Evolutionary conservation across 129 eudicot genomes (phyloP), one percentile per base, ranked within the genome.

Genomic region (Rutidosis leptorrhynchoides): DNA sequence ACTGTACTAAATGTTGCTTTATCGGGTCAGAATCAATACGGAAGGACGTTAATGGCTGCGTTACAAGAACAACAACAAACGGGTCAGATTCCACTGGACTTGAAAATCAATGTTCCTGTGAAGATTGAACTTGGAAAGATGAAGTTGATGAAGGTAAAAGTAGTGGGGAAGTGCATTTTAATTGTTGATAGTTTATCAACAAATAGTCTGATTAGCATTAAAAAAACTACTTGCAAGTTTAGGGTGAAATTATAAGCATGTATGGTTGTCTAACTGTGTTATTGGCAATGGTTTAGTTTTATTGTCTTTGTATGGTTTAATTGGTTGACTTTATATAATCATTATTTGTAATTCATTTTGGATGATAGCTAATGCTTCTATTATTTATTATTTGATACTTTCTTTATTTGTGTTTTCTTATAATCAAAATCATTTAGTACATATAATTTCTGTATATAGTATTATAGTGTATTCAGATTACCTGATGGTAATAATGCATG

Each of bases 101-200:
- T 94, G 16, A 86, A 86, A 78, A 83, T 89, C n/a, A 71, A 84
- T 42, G 97, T 82, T 59, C 96, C 95, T 0, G 96, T 89, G 45
- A 79, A 90, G 22, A 78, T 94, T 16, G 58, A 87, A 61, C 88
- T 89, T 64, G 95, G 95, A 40, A 75, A 52, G 65, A 6, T 83
- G 71, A 94, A 89, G 77, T 23, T 89, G 63, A 78, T 3, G 81
- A 83, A 89, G 73, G 93, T 94, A 64, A 82, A 85, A 74, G 70
- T 94, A 66, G 21, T 72, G 64, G 99, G 95, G 17, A 74, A 68
- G 60, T 94, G 99, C 61, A 53, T 69, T 79, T 61, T 93, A 71
- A 69, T 83, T 6, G 96, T 94, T 45, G 99, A 94, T 68, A 84
- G 86, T 63, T 62, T 94, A 21, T 79, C 87, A 22, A 65, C 95